Percentiles rank a stretch among this genome's conserved stretches.
Evolutionary conservation across 208 protist genomes (phyloP).

Genomic region (Wallacemonas sp.): DNA sequence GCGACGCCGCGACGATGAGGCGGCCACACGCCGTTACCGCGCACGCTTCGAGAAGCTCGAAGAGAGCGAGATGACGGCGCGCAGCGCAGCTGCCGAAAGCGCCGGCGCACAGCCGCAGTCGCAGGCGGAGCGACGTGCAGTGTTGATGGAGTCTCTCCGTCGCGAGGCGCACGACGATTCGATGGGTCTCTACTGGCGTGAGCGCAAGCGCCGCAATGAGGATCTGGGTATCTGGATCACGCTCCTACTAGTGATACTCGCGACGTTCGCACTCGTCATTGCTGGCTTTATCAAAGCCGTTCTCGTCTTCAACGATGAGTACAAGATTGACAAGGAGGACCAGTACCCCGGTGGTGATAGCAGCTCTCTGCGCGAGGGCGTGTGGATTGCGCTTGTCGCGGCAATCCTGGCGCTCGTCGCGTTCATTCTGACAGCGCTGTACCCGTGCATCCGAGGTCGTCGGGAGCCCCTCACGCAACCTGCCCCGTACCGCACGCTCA

Average conservation of each 20-base stretch:
- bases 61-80: neutral
- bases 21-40: neutral
- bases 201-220: constrained; percentile 1
- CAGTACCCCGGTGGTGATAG: neutral
- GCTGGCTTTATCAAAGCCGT: neutral
- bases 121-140: neutral
- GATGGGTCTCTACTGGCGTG: neutral
- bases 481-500: neutral
- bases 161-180: neutral
- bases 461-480: neutral
- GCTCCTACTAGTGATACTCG: neutral
- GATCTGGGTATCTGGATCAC: constrained; percentile 2
- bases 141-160: neutral
- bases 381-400: constrained; percentile 5
- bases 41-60: neutral
- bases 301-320: constrained; percentile 1
- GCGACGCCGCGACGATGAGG: neutral
- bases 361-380: neutral
- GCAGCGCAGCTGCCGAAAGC: neutral
- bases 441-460: neutral
- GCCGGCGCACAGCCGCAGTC: too few relatives aligned
- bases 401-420: neutral
- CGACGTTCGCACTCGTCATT: neutral
- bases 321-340: constrained; percentile 1
- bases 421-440: neutral